A percentile compares a stretch with the other conserved stretches of the same genome.
Conservation (phyloP, 129 eudicot genomes). For the Escallonia rubra region DNA sequence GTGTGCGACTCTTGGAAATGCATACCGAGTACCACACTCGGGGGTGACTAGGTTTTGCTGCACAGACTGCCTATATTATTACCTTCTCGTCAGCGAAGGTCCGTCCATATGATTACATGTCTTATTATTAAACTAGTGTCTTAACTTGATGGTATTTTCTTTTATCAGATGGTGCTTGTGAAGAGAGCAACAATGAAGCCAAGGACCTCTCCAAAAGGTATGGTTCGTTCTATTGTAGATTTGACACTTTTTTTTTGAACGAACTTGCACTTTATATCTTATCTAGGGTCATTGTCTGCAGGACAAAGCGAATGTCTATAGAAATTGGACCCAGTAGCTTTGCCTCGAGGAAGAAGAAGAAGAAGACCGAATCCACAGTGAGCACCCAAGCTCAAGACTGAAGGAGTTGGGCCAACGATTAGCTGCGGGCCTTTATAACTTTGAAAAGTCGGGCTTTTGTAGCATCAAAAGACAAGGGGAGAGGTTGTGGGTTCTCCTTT, state of each 20-base stretch:
- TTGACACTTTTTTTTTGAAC: not conserved
- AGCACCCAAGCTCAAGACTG: no score
- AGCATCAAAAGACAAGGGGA: no score
- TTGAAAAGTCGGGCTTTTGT: no score
- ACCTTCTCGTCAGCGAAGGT: no score
- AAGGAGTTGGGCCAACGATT: no score
- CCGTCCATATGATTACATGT: no score
- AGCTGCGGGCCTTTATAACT: no score
- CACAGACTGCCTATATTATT: no score
- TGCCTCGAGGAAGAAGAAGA: conserved; percentile 66
- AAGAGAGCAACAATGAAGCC: conserved; percentile 41
- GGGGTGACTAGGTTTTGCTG: no score
- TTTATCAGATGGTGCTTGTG: conserved; percentile 31
- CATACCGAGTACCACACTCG: no score
- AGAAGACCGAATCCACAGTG: conserved; percentile 37
- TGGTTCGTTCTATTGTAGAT: conserved; percentile 1
- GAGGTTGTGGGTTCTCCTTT: no score
- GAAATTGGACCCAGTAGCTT: conserved; percentile 53
- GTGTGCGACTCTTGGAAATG: no score
- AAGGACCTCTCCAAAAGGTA: conserved; percentile 68
- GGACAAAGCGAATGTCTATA: conserved; percentile 77
- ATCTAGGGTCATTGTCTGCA: conserved; percentile 9
- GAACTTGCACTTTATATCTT: not conserved
- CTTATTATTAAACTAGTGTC: not conserved
- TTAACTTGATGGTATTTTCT: conserved; percentile 6